phyloP scores from a whole-genome alignment of 768 basidiomycete genomes.

The Tubosaeta sp. region DNA sequence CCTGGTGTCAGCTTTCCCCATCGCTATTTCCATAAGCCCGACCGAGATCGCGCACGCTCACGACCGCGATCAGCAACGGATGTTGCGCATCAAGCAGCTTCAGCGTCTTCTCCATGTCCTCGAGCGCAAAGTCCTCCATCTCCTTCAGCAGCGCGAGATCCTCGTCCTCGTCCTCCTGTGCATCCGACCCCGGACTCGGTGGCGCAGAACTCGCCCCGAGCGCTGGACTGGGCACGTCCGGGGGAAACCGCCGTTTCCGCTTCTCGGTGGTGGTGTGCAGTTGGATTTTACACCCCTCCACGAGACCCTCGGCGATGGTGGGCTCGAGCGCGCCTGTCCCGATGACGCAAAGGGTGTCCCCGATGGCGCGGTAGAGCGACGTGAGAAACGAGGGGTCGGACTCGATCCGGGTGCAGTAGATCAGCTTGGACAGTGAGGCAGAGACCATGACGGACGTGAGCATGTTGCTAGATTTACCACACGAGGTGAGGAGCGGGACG shows the following conservation, averaged over 20 bases:
- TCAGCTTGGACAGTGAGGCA: constrained; percentile 62
- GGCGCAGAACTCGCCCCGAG: not conserved
- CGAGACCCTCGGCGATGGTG: constrained; percentile 49
- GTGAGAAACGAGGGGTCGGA: constrained; percentile 73
- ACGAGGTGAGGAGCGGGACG: constrained; percentile 63
- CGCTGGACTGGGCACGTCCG: not conserved
- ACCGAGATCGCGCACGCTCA: constrained; percentile 69
- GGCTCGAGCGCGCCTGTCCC: constrained; percentile 51
- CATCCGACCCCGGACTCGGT: not conserved
- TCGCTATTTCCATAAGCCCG: not conserved
- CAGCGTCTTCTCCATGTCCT: constrained; percentile 72
- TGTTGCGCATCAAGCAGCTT: constrained; percentile 52
- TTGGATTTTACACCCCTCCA: constrained; percentile 71
- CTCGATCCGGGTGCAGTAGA: constrained; percentile 61
- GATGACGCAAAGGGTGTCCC: constrained; percentile 56
- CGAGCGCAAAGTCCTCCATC: constrained; percentile 77
- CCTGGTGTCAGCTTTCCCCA: not conserved
- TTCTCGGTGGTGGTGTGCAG: constrained; percentile 65
- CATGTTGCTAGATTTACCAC: constrained; percentile 61
- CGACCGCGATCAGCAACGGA: constrained; percentile 63
- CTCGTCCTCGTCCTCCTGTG: constrained; percentile 51
- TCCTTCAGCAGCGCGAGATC: constrained; percentile 73
- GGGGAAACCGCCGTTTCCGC: constrained; percentile 48
- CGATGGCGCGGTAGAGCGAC: constrained; percentile 69
- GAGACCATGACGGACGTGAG: constrained; percentile 66